These are phyloP conservation scores for Populus nigra DNA, from an alignment of 345 rosid genomes.

Conservation along the genomic window DNA sequence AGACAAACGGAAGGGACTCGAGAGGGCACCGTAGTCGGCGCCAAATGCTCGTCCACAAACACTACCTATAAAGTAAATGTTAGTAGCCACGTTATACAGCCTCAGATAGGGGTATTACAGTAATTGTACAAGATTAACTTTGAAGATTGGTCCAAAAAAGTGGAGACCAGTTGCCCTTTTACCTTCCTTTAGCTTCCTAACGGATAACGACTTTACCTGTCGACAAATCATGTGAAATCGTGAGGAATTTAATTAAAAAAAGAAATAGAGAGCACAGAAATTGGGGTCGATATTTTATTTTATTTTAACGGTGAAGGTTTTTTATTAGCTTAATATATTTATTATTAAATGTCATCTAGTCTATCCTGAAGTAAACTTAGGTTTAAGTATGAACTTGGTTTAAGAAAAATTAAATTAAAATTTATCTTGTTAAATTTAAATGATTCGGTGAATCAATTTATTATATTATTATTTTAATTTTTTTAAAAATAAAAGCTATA, in stretches of 20 bases:
- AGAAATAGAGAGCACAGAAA: background rate
- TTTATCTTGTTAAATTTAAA: too few relatives aligned
- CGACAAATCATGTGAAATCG: constrained; percentile 39
- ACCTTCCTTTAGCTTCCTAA: constrained; percentile 29
- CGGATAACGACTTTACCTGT: constrained; percentile 72
- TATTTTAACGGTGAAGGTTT: background rate
- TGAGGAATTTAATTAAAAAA: constrained; percentile 4
- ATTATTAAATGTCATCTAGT: too few relatives aligned
- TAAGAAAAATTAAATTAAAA: too few relatives aligned
- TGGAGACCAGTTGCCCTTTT: constrained; percentile 40
- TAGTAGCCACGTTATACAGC: constrained; percentile 1
- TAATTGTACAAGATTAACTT: constrained; percentile 4
- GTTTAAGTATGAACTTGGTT: too few relatives aligned
- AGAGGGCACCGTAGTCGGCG: too few relatives aligned
- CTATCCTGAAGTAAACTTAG: too few relatives aligned
- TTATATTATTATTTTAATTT: too few relatives aligned
- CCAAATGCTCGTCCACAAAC: too few relatives aligned
- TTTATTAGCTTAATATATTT: too few relatives aligned
- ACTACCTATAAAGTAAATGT: background rate
- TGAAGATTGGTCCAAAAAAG: constrained; percentile 44
- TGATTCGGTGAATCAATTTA: too few relatives aligned
- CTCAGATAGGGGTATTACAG: constrained; percentile 27
- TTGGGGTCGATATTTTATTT: background rate
- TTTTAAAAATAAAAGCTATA: too few relatives aligned
- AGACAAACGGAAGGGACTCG: too few relatives aligned